Evolutionary conservation across 208 protist genomes (phyloP), one percentile per base, ranked within the genome.

Genomic region (Crithidia bombi): DNA sequence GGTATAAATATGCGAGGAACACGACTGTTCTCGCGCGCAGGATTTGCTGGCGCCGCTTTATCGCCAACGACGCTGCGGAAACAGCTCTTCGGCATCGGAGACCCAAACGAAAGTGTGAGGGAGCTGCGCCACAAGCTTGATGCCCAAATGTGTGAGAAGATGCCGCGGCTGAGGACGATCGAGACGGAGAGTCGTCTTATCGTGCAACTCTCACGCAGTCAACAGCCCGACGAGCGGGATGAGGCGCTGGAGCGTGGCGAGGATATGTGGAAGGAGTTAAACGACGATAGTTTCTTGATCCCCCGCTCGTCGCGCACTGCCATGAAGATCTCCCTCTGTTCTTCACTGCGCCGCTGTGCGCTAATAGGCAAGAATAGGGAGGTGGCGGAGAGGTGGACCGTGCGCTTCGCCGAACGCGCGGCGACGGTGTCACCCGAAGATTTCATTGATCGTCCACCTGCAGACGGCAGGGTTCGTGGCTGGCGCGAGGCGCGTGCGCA

Each of bases 241-340:
- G 91, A 96, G 75, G 88, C 87, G 7, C 80, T 96, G 9, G 75
- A 83, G 57, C 61, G 75, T 3, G 91, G 78, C 11, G 88, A 92
- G 64, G 51, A 62, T 3, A 79, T 96, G 32, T 96, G 91, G 91
- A 33, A 41, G 1, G 82, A 89, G 75, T 79, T 96, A 10, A 52
- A 71, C 63, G 81, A 87, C 32, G 46, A 56, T 19, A 43, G 69
- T n/a, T 77, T 75, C 7, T 70, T 79, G 12, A 57, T 96, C 28
- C 80, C 86, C 0, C 65, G 81, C 44, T 64, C 77, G 2, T 91
- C 87, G 21, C 74, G 75, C 28, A 92, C 84, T 0, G 85, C 84
- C 7, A 75, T 92, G 72, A 79, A 77, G 44, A 78, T 94, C 11
- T 68, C 81, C 21, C 79, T 96, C 36, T 93, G 86, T 65, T 83